A percentile compares a stretch with the other conserved stretches of the same genome.
Evolutionary conservation across 2,329 filamentous ascomycete genomes (phyloP).

Genomic region (Aspergillus aculeatus): DNA sequence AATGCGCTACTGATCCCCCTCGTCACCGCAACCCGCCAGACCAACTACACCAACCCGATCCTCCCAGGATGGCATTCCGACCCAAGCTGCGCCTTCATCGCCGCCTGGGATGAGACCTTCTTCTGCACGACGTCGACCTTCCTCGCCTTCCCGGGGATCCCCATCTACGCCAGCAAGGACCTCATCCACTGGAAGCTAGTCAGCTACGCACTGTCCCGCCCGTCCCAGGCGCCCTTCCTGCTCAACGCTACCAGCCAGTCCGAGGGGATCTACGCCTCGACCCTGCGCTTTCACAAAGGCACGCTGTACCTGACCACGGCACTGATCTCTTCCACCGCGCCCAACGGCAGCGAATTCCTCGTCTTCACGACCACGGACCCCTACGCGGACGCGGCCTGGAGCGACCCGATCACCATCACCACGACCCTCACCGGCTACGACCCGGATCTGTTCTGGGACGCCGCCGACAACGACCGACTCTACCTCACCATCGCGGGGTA

Average conservation of each 20-base stretch:
- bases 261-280: constrained; percentile 45
- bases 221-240: constrained; percentile 38
- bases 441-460: constrained; percentile 25
- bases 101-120: constrained; percentile 35
- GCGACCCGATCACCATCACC: constrained; percentile 12
- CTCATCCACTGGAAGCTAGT: constrained; percentile 26
- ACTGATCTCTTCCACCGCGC: constrained; percentile 24
- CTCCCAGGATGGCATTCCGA: constrained; percentile 50
- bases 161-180: constrained; percentile 47
- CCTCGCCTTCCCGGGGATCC: constrained; percentile 46
- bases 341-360: constrained; percentile 12
- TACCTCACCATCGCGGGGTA: constrained; percentile 14
- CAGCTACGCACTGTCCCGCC: constrained; percentile 27
- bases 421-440: constrained; percentile 17
- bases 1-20: no score
- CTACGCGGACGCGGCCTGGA: constrained; percentile 16
- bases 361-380: constrained; percentile 19
- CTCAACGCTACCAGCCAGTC: constrained; percentile 17
- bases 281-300: constrained; percentile 40
- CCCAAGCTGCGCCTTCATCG: constrained; percentile 46
- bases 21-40: no score
- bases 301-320: constrained; percentile 38
- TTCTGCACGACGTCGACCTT: constrained; percentile 50
- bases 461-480: constrained; percentile 11
- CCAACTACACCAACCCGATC: constrained; percentile 41